Conservation (phyloP, 139 green algal genomes). For the Nannochloris sp. region DNA sequence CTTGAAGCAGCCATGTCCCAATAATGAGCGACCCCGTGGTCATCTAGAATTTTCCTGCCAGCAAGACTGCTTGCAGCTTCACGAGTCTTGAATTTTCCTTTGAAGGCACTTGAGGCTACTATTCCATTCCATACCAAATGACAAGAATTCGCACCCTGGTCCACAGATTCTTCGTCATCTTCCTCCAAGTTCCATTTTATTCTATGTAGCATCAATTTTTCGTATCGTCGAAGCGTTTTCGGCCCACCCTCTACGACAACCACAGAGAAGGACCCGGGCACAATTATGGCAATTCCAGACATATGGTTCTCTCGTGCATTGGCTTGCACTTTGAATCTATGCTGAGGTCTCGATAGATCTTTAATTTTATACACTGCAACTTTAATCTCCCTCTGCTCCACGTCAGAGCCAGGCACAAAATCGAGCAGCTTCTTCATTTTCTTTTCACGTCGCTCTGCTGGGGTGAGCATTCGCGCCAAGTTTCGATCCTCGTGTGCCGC, state of each 20-base stretch:
- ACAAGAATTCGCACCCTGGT: constrained; percentile 33
- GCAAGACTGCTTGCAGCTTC: constrained; percentile 24
- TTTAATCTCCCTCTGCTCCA: constrained; percentile 2
- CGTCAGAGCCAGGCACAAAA: constrained; percentile 23
- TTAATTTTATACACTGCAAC: constrained; percentile 35
- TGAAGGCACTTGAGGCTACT: constrained; percentile 51
- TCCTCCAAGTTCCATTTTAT: constrained; percentile 83
- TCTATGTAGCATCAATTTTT: constrained; percentile 87
- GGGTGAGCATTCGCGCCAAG: constrained; percentile 85
- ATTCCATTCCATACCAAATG: constrained; percentile 59
- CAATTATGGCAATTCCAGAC: constrained; percentile 22
- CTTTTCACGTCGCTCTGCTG: constrained; percentile 83
- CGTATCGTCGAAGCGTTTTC: constrained; percentile 65
- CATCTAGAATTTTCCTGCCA: constrained; percentile 38
- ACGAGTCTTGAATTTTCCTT: constrained; percentile 52
- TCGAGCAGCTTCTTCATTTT: constrained; percentile 89
- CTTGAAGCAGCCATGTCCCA: constrained; percentile 64
- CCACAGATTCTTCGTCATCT: constrained; percentile 26
- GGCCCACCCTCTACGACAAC: constrained; percentile 77
- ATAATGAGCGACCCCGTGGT: constrained; percentile 65
- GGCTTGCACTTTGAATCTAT: constrained; percentile 84
- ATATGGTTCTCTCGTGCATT: constrained; percentile 75
- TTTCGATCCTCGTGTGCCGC: constrained; percentile 93
- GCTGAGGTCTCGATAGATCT: constrained; percentile 43
- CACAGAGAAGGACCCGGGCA: constrained; percentile 36